phyloP scores from a whole-genome alignment of 192 early-diverging fungal genomes.

The Linnemannia schmuckeri region DNA sequence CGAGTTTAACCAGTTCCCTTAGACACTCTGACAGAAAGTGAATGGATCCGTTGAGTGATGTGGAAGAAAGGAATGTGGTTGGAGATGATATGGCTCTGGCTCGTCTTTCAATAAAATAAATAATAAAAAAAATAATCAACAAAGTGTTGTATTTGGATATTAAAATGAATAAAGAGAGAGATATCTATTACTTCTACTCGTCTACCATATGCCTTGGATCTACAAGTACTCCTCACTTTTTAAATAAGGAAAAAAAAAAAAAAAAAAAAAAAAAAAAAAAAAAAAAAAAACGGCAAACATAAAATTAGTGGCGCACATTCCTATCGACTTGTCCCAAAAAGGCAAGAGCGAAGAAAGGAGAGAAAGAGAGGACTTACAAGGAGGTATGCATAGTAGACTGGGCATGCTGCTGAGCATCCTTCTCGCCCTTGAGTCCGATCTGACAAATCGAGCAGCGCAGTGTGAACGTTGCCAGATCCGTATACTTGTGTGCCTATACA shows the following conservation, averaged over 20 bases:
- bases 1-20: conserved; percentile 52
- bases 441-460: conserved; percentile 75
- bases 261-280: too few species aligned
- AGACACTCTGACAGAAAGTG: not conserved
- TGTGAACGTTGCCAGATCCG: conserved; percentile 79
- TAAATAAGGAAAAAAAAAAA: too few species aligned
- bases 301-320: not conserved
- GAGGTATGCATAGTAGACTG: conserved; percentile 55
- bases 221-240: too few species aligned
- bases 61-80: not conserved
- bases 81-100: not conserved
- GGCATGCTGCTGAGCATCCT: conserved; percentile 75
- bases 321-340: not conserved
- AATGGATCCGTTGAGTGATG: too few species aligned
- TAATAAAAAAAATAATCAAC: not conserved
- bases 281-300: too few species aligned
- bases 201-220: too few species aligned
- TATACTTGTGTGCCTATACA: conserved; percentile 75
- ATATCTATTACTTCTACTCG: too few species aligned
- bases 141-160: too few species aligned
- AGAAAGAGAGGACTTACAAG: conserved; percentile 23
- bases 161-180: too few species aligned
- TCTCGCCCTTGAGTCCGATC: conserved; percentile 67
- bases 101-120: not conserved
- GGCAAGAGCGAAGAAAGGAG: not conserved